These are phyloP conservation scores for Nothopassalora personata DNA, from an alignment of 2,329 filamentous ascomycete species.

Conservation along the genomic window DNA sequence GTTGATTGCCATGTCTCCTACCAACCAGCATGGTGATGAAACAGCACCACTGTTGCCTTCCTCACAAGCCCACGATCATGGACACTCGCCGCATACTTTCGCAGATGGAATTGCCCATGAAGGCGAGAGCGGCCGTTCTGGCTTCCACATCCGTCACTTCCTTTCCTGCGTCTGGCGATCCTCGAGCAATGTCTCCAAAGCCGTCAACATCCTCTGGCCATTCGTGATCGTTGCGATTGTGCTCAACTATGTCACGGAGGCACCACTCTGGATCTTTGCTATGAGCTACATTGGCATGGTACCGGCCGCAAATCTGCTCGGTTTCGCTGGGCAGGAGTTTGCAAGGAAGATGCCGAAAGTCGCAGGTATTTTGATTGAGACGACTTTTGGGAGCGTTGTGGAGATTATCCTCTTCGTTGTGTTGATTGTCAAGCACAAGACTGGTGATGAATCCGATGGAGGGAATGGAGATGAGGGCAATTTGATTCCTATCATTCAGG, in stretches of 20 bases:
- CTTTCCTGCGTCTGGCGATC: constrained; percentile 40
- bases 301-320: constrained; percentile 46
- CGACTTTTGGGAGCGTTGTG: constrained; percentile 61
- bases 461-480: constrained; percentile 29
- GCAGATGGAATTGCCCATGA: constrained; percentile 27
- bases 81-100: constrained; percentile 14
- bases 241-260: constrained; percentile 42
- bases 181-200: constrained; percentile 41
- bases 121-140: constrained; percentile 43
- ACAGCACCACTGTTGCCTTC: constrained; percentile 9
- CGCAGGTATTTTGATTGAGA: constrained; percentile 52
- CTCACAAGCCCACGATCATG: background rate
- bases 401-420: constrained; percentile 79
- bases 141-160: constrained; percentile 42
- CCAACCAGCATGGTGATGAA: constrained; percentile 2
- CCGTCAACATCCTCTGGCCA: constrained; percentile 47
- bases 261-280: constrained; percentile 43
- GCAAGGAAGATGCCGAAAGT: constrained; percentile 71
- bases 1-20: background rate
- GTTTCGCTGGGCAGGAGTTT: constrained; percentile 63
- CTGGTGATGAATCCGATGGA: constrained; percentile 12
- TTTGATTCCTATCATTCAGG: constrained; percentile 58
- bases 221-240: constrained; percentile 44
- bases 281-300: constrained; percentile 47
- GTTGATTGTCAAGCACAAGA: constrained; percentile 45